Percentiles rank a stretch among this genome's conserved stretches.
phyloP scores from a whole-genome alignment of 2,329 filamentous ascomycete genomes.

The Apiospora malaysiana region DNA sequence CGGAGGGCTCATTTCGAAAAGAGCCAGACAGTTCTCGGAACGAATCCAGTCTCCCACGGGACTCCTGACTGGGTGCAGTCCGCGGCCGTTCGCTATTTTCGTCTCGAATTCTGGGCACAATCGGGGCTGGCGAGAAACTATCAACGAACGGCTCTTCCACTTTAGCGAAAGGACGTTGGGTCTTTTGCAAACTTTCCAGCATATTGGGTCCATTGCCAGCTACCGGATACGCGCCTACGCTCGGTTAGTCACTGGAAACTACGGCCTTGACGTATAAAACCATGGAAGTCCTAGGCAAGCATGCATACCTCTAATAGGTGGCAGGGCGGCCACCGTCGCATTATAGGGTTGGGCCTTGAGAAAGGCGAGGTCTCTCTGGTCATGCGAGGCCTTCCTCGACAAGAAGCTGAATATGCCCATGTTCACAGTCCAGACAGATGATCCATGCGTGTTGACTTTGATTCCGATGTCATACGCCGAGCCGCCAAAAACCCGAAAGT shows the following conservation, averaged over 20 bases:
- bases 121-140: constrained; percentile 38
- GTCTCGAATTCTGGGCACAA: constrained; percentile 39
- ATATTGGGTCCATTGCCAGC: constrained; percentile 48
- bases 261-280: constrained; percentile 29
- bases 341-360: constrained; percentile 47
- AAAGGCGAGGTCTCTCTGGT: constrained; percentile 26
- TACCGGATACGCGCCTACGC: constrained; percentile 46
- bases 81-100: constrained; percentile 42
- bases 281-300: constrained; percentile 29
- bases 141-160: constrained; percentile 29
- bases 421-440: constrained; percentile 20
- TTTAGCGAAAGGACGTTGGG: constrained; percentile 35
- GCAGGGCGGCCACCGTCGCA: constrained; percentile 41
- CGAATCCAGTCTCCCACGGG: constrained; percentile 28
- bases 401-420: constrained; percentile 46
- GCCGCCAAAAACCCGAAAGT: neutral
- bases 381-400: constrained; percentile 36
- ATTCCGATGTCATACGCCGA: neutral
- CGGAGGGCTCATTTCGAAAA: neutral
- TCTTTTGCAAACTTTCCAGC: constrained; percentile 44
- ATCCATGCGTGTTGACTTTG: neutral
- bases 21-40: neutral
- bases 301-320: constrained; percentile 46
- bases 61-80: constrained; percentile 38
- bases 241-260: constrained; percentile 23